Evolutionary conservation across 768 basidiomycete genomes (phyloP).

Genomic region (Termitomyces sp.): DNA sequence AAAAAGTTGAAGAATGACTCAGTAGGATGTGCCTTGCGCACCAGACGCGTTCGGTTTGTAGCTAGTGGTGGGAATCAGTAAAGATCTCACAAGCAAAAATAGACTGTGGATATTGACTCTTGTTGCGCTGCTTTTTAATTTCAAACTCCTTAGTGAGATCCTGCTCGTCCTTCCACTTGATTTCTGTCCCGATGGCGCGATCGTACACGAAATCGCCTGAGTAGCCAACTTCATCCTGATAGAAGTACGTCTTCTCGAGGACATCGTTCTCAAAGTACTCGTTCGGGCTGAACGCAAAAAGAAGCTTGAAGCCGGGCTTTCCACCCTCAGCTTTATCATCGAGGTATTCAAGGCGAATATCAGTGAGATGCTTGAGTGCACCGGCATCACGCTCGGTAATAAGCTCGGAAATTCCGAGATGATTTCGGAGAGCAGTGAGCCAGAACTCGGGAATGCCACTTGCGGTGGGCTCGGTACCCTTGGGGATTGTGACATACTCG

Average conservation of each 20-base stretch:
- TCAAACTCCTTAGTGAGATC: slow-evolving; percentile 96
- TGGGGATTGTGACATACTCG: slow-evolving; percentile 57
- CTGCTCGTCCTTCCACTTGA: slow-evolving; percentile 98
- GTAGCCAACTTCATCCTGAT: slow-evolving; percentile 90
- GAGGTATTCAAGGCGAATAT: slow-evolving; percentile 79
- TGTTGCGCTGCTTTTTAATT: slow-evolving; percentile 99
- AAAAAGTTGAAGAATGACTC: slow-evolving; percentile 99
- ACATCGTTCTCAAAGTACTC: slow-evolving; percentile 83
- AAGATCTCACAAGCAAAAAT: background rate
- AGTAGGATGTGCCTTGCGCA: slow-evolving; percentile 81
- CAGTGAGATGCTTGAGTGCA: slow-evolving; percentile 77
- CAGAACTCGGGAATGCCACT: slow-evolving; percentile 90
- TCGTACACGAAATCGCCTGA: slow-evolving; percentile 96
- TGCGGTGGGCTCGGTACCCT: slow-evolving; percentile 36
- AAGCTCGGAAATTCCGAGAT: slow-evolving; percentile 76
- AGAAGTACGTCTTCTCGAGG: slow-evolving; percentile 91
- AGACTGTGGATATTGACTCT: slow-evolving; percentile 53
- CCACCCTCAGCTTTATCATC: slow-evolving; percentile 39
- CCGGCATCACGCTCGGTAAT: slow-evolving; percentile 90
- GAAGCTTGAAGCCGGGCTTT: slow-evolving; percentile 88
- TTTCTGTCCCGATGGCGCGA: slow-evolving; percentile 86
- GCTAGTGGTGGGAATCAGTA: slow-evolving; percentile 32
- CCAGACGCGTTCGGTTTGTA: slow-evolving; percentile 77
- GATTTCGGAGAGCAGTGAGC: slow-evolving; percentile 94
- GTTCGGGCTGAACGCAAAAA: slow-evolving; percentile 76